Base-by-base conservation (phyloP, 768 basidiomycete genomes). In the Phanerodontia chrysosporium region DNA sequence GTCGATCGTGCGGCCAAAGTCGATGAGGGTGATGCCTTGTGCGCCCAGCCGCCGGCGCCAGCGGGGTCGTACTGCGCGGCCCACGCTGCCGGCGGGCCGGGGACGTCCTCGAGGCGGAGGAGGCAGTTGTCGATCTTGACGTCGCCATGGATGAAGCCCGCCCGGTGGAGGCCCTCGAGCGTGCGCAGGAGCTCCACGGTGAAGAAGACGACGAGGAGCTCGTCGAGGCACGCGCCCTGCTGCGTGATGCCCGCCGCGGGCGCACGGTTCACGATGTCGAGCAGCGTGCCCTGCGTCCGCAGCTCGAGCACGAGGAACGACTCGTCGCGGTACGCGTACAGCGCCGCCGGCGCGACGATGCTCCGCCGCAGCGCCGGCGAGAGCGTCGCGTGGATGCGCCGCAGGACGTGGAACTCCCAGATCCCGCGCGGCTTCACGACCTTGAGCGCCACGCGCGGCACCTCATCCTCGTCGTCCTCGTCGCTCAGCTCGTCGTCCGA, bases 111-210 rank as follows among this genome's bases (percentile, higher is more conserved):
- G 46, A 99, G 80, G 4, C 97, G 86, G 9, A 98, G 78, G n/a
- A 99, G 81, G 70, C 95, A 97, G 74, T 99, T 99, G 75, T 99
- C 97, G 71, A 98, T 97, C 78, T 99, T 99, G 62, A 99, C 81
- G 74, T 99, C 97, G 30, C 97, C 96, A 67, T 99, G 97, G 65
- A 99, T 91, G 75, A 98, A 92, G 12, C 93, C 92, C 0, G 80
- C 76, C 16, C 68, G 58, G 70, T 98, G 97, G 70, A 98, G 82
- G 18, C 80, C 86, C 68, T 95, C 94, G 45, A 98, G 73, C 10
- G 90, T 74, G 27, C 87, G 86, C 39, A 98, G 73, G 6, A 98
- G 83, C 72, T 98, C 97, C 67, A 96, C 81, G 25, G 90, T 80
- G 81, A 98, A 99, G 81, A 98, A 99, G 70, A 96, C 83, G 45